Conservation (phyloP, 345 rosid genomes). For the Cardamine occulta region DNA sequence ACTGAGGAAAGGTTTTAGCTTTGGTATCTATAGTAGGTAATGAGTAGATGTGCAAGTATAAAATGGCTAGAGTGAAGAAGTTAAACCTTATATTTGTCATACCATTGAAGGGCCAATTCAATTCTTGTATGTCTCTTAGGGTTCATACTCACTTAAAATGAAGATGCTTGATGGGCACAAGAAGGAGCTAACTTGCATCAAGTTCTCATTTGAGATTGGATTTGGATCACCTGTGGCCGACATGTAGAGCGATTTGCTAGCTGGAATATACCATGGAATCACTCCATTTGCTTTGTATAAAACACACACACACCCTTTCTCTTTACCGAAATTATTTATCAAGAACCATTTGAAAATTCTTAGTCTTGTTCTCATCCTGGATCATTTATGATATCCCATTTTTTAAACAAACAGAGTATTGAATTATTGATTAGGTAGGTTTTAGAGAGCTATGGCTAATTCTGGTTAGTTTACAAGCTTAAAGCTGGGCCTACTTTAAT, state of each 20-base stretch:
- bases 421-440: conserved; percentile 5
- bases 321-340: conserved; percentile 23
- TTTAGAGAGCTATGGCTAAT: not conserved
- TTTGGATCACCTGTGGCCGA: conserved; percentile 65
- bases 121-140: conserved; percentile 52
- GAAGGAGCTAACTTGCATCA: conserved; percentile 72
- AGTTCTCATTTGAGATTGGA: conserved; percentile 73
- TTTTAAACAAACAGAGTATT: not conserved
- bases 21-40: not conserved
- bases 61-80: conserved; percentile 9
- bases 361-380: conserved; percentile 28
- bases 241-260: conserved; percentile 43
- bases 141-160: conserved; percentile 86
- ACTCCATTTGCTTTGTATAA: conserved; percentile 34
- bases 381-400: not conserved
- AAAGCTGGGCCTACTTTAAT: conserved; percentile 3
- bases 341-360: not conserved
- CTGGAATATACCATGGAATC: conserved; percentile 2
- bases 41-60: not conserved
- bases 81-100: not conserved
- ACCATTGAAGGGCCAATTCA: not conserved
- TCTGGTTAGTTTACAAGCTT: not conserved
- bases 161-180: conserved; percentile 66
- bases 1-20: not conserved
- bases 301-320: not conserved